A percentile compares a stretch with the other conserved stretches of the same genome.
phyloP scores from a whole-genome alignment of 768 basidiomycete genomes.

The Kondoa subrosea region DNA sequence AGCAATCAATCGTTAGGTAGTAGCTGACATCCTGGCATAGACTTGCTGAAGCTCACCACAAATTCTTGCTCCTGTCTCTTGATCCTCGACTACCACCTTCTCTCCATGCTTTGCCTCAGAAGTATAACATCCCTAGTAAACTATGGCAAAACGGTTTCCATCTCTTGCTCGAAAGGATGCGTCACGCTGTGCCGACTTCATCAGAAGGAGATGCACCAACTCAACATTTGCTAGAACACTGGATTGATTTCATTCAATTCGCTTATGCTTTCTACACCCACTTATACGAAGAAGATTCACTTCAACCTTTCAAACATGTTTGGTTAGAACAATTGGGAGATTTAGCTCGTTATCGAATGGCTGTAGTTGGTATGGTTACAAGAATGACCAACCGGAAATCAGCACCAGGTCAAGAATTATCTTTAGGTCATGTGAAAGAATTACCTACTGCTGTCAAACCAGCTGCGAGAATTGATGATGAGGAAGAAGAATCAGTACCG shows the following conservation, averaged over 20 bases:
- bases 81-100: slow-evolving; percentile 77
- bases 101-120: slow-evolving; percentile 69
- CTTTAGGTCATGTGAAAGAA: background rate
- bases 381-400: slow-evolving; percentile 10
- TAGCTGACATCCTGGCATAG: slow-evolving; percentile 36
- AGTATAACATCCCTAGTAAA: slow-evolving; percentile 87
- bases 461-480: slow-evolving; percentile 28
- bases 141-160: slow-evolving; percentile 86
- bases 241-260: slow-evolving; percentile 87
- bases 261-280: slow-evolving; percentile 87
- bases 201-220: slow-evolving; percentile 2
- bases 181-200: slow-evolving; percentile 49
- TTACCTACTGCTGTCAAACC: background rate
- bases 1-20: slow-evolving; percentile 11
- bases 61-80: slow-evolving; percentile 65
- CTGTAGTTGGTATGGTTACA: slow-evolving; percentile 49
- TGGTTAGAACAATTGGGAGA: slow-evolving; percentile 98
- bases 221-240: slow-evolving; percentile 60
- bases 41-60: slow-evolving; percentile 75
- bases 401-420: background rate
- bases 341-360: slow-evolving; percentile 84
- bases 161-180: slow-evolving; percentile 72
- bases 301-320: slow-evolving; percentile 52
- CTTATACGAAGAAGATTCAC: slow-evolving; percentile 61
- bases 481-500: slow-evolving; percentile 41